Base-by-base conservation (phyloP, 805 yeast genomes). In the Kluyveromyces wickerhamii region DNA sequence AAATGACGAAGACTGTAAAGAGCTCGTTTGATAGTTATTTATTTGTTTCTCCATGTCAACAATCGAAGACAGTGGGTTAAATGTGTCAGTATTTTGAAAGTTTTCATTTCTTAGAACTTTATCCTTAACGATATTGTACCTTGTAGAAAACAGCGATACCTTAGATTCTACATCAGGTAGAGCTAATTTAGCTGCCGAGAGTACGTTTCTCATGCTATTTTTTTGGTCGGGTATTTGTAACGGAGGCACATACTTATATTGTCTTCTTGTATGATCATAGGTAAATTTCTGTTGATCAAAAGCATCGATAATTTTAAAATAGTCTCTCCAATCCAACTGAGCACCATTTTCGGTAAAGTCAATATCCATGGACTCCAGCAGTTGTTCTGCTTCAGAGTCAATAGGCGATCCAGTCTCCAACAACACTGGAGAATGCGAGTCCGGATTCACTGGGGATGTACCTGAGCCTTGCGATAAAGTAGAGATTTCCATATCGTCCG, bases 71-170 rank as follows among this genome's bases (percentile, higher is more conserved):
- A 57, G 42, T 13, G 69, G 59, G 29, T 62, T 61, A 36, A 55
- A 54, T 11, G 45, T 30, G 38, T 52, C 54, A 22, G 43, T 46
- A 18, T 44, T 44, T 48, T 79, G 87, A 49, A 86, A 87, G 43
- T 66, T 63, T 33, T 83, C 94, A 54, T 83, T 82, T 41, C 97
- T 67, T 36, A 79, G 61, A 4, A 88, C 59, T 36, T 94, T 64
- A 52, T 86, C 95, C 46, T 69, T 67, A 2, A 83, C 49, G 13
- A 87, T 58, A 45, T 74, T 61, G 49, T 75, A 83, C 36, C 94
- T 66, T 16, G 70, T 66, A 16, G 61, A 54, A 44, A 73, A 73
- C 34, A 73, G 51, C 15, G 65, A 61, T 2, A 72, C 52, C 28
- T 58, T 57, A 7, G 57, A 40, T 5, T 50, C 42, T 0, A 51